Percentiles rank a stretch among this genome's conserved stretches.
These are phyloP conservation scores for Cladosporium austrohemisphaericum DNA, from an alignment of 2,329 filamentous ascomycete genomes.

Conservation along the genomic window DNA sequence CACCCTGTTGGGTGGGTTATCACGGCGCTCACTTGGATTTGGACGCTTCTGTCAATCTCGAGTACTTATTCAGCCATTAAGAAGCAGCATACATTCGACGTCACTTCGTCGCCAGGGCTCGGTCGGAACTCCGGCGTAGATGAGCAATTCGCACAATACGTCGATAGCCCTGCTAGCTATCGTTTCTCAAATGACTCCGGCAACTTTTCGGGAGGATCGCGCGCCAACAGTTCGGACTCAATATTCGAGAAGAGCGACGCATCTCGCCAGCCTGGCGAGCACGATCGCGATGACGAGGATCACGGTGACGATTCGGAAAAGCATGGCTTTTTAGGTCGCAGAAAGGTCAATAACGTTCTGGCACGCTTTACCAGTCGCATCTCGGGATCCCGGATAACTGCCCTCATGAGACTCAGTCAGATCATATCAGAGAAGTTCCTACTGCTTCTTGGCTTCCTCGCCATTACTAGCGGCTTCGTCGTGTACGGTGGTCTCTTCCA, in stretches of 20 bases:
- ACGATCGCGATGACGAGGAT: conserved; percentile 43
- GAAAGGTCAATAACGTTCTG: conserved; percentile 25
- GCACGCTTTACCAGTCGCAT: conserved; percentile 23
- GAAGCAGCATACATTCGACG: neutral
- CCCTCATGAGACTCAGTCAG: conserved; percentile 58
- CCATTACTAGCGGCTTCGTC: conserved; percentile 67
- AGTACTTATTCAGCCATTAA: conserved; percentile 47
- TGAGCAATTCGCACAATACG: conserved; percentile 20
- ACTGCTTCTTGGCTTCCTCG: conserved; percentile 71
- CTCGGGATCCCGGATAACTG: conserved; percentile 52
- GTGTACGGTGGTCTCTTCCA: conserved; percentile 76
- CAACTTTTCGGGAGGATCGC: conserved; percentile 26
- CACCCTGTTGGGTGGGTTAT: conserved; percentile 83
- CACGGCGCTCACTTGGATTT: conserved; percentile 66
- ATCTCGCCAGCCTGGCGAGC: conserved; percentile 15
- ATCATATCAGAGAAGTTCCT: conserved; percentile 71
- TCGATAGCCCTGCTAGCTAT: conserved; percentile 19
- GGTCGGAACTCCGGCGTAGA: conserved; percentile 30
- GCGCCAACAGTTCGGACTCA: conserved; percentile 31
- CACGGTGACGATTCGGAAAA: conserved; percentile 28
- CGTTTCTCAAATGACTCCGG: conserved; percentile 43
- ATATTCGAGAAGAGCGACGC: conserved; percentile 24
- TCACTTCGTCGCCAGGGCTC: no score
- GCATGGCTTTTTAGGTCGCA: conserved; percentile 42
- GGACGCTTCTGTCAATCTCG: conserved; percentile 65